Percentiles rank a stretch among this genome's conserved stretches.
Conservation (phyloP, 352 stramenopile species). For the Globisporangium polare region DNA sequence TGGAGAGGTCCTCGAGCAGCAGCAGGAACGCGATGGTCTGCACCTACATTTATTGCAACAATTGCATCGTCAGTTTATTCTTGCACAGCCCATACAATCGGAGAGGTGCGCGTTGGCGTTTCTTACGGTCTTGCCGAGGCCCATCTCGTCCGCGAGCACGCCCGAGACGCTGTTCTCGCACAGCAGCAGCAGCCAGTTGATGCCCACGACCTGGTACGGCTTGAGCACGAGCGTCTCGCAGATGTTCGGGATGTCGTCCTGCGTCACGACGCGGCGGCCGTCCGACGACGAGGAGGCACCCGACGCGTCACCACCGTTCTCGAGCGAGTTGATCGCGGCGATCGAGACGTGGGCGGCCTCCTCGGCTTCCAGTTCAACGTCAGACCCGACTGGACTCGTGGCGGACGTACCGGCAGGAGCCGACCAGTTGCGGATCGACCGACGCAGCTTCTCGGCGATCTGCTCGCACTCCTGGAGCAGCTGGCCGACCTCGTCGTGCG, state of each 20-base stretch:
- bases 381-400: slow-evolving; percentile 15
- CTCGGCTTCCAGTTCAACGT: slow-evolving; percentile 28
- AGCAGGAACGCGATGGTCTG: slow-evolving; percentile 82
- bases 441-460: slow-evolving; percentile 55
- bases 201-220: slow-evolving; percentile 79
- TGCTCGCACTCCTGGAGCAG: slow-evolving; percentile 59
- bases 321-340: slow-evolving; percentile 32
- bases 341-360: slow-evolving; percentile 48
- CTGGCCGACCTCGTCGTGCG: slow-evolving; percentile 70
- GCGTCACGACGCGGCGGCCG: slow-evolving; percentile 51
- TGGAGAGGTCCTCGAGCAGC: slow-evolving; percentile 49
- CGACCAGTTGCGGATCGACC: slow-evolving; percentile 64
- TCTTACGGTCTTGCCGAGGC: slow-evolving; percentile 93
- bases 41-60: too few relatives aligned
- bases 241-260: slow-evolving; percentile 67
- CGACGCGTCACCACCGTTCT: slow-evolving; percentile 8
- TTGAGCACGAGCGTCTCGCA: slow-evolving; percentile 73
- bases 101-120: too few relatives aligned
- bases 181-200: slow-evolving; percentile 81
- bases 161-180: slow-evolving; percentile 77
- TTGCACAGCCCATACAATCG: too few relatives aligned
- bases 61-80: too few relatives aligned
- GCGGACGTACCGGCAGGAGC: slow-evolving; percentile 16
- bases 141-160: slow-evolving; percentile 89
- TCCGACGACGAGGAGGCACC: slow-evolving; percentile 7